phyloP scores from a whole-genome alignment of 2,329 filamentous ascomycete species.

The Blastomyces emzantsi region DNA sequence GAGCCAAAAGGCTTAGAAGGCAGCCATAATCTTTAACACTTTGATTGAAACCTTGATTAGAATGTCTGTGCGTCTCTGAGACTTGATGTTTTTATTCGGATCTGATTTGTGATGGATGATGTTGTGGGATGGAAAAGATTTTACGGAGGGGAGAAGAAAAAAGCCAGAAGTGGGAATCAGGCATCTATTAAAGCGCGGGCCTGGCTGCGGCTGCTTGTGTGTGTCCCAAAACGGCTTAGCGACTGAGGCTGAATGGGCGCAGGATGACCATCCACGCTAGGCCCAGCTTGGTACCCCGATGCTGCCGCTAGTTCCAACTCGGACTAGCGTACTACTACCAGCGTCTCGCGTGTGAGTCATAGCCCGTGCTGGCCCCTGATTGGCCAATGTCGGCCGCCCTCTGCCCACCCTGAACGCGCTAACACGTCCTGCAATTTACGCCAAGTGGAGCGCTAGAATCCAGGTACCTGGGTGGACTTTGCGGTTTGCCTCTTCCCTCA shows the following conservation, averaged over 20 bases:
- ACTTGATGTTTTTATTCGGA: neutral
- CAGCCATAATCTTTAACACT: slow-evolving; percentile 28
- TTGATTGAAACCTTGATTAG: slow-evolving; percentile 12
- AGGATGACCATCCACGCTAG: slow-evolving; percentile 8
- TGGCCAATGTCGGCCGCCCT: slow-evolving; percentile 17
- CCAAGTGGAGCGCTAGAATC: neutral
- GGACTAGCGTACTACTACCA: slow-evolving; percentile 14
- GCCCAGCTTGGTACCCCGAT: slow-evolving; percentile 23
- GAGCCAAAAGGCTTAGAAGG: slow-evolving; percentile 30
- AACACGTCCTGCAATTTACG: neutral
- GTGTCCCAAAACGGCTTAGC: neutral
- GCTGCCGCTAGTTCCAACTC: slow-evolving; percentile 11
- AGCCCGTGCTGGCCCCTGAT: slow-evolving; percentile 17
- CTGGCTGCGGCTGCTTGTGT: slow-evolving; percentile 14
- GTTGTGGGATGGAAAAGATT: slow-evolving; percentile 8
- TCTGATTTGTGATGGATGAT: slow-evolving; percentile 8
- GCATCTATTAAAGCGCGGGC: slow-evolving; percentile 27
- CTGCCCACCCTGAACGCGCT: neutral
- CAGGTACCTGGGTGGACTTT: slow-evolving; percentile 6
- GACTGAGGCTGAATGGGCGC: slow-evolving; percentile 16
- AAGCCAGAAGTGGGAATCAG: slow-evolving; percentile 24
- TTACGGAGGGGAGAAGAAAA: slow-evolving; percentile 15
- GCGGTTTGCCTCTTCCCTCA: neutral
- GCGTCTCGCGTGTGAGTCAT: slow-evolving; percentile 34
- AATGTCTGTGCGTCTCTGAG: neutral